Base-by-base conservation (phyloP, 192 early-diverging fungal species). In the Phlyctochytrium arcticum region DNA sequence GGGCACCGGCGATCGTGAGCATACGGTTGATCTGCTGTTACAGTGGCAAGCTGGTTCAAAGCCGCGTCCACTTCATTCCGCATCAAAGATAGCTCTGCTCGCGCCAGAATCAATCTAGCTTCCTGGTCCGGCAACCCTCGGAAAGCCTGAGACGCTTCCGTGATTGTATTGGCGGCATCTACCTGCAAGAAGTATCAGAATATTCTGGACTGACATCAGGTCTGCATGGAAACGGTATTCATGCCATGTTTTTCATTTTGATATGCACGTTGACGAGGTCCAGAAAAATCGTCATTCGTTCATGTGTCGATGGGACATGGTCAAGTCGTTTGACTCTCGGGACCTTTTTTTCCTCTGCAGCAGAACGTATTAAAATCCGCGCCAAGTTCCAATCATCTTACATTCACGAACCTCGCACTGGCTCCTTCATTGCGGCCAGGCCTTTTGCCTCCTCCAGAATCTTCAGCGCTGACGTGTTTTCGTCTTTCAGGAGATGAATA, bases 101-200 rank as follows among this genome's bases (percentile, higher is more conserved):
- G 78, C 46, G 79, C 77, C 17, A 83, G 34, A 21, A 67, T 60
- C 26, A 83, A 64, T 12, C 67, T 54, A n/a, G n/a, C n/a, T 24
- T 75, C 67, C 26, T 76, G 32, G 49, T 83, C 69, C 27, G 66
- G 51, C 30, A 69, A 78, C 9, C 73, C 70, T 1, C 55, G 44
- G 54, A 83, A 83, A n/a, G 69, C 36, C 36, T 58, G 6, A 23
- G 35, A 50, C 1, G 78, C 79, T 34, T 83, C 74, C n/a, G 75
- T 56, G 64, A 83, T 82, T 6, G 67, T 44, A 49, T 32, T 53
- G 5, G 71, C 48, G 2, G 78, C 77, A 42, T 81, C 75, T 12
- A 61, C 44, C 69, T 71, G 55, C 5, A 30, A 29, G 30, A 12
- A 24, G n/a, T 44, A 23, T 29, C 10, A 29, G 50, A 19, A 15